Evolutionary conservation across 139 green algal species (phyloP).

Genomic region (Chlorella sp.): DNA sequence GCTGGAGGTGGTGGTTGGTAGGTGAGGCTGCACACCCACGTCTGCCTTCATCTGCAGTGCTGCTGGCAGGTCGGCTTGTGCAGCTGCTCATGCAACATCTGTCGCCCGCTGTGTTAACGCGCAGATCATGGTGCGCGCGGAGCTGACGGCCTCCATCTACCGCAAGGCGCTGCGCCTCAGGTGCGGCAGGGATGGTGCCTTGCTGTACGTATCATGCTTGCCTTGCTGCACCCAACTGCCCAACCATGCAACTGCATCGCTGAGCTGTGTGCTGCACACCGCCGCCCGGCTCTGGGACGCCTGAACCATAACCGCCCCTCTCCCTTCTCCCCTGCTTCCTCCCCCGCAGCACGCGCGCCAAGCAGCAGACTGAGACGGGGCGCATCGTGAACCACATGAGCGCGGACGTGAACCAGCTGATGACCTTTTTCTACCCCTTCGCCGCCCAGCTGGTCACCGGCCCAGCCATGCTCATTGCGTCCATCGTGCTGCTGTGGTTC

Average conservation of each 20-base stretch:
- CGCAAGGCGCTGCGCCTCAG: slow-evolving; percentile 81
- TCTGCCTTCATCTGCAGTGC: no score
- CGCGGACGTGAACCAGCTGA: slow-evolving; percentile 62
- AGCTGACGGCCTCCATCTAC: slow-evolving; percentile 91
- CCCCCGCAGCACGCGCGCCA: slow-evolving; percentile 36
- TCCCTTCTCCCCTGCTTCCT: neutral
- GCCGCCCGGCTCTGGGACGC: no score
- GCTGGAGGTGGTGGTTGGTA: no score
- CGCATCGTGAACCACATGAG: slow-evolving; percentile 66
- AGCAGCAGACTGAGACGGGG: slow-evolving; percentile 57
- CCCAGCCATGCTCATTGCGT: slow-evolving; percentile 79
- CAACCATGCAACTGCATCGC: no score
- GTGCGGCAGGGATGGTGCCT: neutral
- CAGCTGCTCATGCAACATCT: no score
- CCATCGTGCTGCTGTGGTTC: slow-evolving; percentile 87
- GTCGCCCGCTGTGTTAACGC: no score
- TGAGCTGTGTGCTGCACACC: no score
- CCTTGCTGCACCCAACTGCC: no score
- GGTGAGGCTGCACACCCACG: no score
- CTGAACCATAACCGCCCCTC: no score
- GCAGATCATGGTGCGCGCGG: slow-evolving; percentile 57
- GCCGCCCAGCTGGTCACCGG: slow-evolving; percentile 54
- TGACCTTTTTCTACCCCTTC: slow-evolving; percentile 65
- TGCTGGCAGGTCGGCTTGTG: no score
- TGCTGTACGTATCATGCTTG: neutral